Evolutionary conservation across 495 filamentous ascomycete genomes (phyloP).

Genomic region (Endocarpon pusillum): DNA sequence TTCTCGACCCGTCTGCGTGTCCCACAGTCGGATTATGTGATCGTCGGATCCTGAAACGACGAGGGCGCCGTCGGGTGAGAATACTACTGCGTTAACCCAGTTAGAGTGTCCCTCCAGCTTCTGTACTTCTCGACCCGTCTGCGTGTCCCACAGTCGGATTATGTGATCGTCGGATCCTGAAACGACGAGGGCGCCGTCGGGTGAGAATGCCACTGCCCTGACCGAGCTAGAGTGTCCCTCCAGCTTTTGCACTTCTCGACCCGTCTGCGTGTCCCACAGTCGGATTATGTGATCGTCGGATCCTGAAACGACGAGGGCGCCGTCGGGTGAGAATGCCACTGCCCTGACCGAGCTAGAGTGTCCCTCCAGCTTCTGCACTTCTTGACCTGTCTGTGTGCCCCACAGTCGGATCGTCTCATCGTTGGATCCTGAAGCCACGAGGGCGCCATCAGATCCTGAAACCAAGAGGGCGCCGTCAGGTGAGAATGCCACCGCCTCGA

Average conservation of each 20-base stretch:
- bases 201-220: conserved; percentile 8
- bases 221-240: conserved; percentile 8
- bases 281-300: conserved; percentile 13
- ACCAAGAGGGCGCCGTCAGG: conserved; percentile 9
- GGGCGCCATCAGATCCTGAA: conserved; percentile 7
- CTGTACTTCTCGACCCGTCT: conserved; percentile 9
- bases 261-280: conserved; percentile 16
- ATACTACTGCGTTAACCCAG: conserved; percentile 8
- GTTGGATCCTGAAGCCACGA: too few relatives aligned
- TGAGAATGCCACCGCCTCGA: conserved; percentile 14
- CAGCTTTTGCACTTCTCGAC: conserved; percentile 9
- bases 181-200: conserved; percentile 8
- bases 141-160: conserved; percentile 12
- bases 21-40: conserved; percentile 21
- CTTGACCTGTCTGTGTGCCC: conserved; percentile 4
- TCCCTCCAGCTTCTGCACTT: background rate
- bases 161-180: conserved; percentile 9
- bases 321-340: conserved; percentile 16
- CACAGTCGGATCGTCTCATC: conserved; percentile 11
- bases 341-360: conserved; percentile 6
- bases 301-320: conserved; percentile 14
- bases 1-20: conserved; percentile 12
- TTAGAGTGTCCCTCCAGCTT: conserved; percentile 8
- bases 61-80: conserved; percentile 13
- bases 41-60: conserved; percentile 15